Evolutionary conservation across 129 eudicot species (phyloP), one percentile per base, ranked within the genome.

Genomic region (Smallanthus sonchifolius): DNA sequence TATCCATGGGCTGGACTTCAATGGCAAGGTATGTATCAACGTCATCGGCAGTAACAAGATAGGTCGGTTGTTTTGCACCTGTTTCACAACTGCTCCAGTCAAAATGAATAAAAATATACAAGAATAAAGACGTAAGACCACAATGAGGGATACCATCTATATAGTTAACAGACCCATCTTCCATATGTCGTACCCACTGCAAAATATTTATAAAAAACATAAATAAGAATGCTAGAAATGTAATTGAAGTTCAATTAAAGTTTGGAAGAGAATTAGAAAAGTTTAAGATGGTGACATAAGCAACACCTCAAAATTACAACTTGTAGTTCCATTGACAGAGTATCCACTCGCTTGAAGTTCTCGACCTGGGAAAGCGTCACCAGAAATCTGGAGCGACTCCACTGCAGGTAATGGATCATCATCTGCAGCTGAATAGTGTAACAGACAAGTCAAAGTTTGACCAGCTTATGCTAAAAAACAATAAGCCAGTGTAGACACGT

Each of bases 111-210:
- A 35, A 54, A 28, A 45, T 5, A 36, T n/a, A 15, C 4, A 42
- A 40, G 24, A 72, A 66, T 3, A 34, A 28, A 75, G 49, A 39
- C 15, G 28, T 60, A 39, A 51, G 9, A 65, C 47, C 47, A 44
- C 5, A 38, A 70, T 63, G 74, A 79, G 43, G 74, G 24, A 51
- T 86, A 90, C 98, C 98, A 28, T 94, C 98, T 52, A 94, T 88
- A 80, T 90, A 88, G 59, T 77, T 83, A 59, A 90, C 74, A 70
- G 98, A 94, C 67, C 98, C 98, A 85, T 94, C 97, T 76, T 90
- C 98, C 91, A 86, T 61, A 85, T 88, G 97, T 37, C 98, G 96
- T 34, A 94, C 96, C 98, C 98, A 94, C 98, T 94, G 89, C 74
- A 77, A 75, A 61, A 78, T 67, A 38, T 54, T 34, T 32, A 48